Evolutionary conservation across 192 early-diverging fungal species (phyloP), one percentile per base, ranked within the genome.

Genomic region (Funneliformis mosseae): DNA sequence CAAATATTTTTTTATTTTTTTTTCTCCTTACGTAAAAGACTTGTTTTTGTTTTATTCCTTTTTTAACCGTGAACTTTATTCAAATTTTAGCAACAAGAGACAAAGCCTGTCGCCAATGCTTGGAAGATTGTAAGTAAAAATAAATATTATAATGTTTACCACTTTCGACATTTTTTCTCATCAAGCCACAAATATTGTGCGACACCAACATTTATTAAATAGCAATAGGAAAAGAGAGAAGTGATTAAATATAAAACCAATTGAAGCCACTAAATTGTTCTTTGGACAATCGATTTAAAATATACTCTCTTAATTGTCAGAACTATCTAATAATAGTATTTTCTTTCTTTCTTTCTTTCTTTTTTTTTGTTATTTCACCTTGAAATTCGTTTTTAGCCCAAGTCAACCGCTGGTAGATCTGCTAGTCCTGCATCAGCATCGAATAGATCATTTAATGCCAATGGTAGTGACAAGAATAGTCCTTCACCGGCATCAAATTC

Each of bases 111-210:
- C 55, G 25, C 12, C 33, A 75, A 59, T 55, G 74, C 74, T 60
- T 77, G 76, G 76, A 77, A 77, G 62, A 77, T 64, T 42, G 76
- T 77, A 66, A 77, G 76, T 63, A 41, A 25, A 5, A 74, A 67
- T 38, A 67, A 39, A 67, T 38, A 67, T 14, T 33, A 33, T 67
- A 7, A 5, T 67, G 64, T 7, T 67, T 38, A 66, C 33, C 16
- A 4, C 33, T 33, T 67, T 67, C 33, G 27, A 67, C 64, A 66
- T 38, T 16, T 66, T 33, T 10, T 33, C 63, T 66, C 63, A 66
- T 25, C 23, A 66, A 66, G 63, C 45, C 71, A 73, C 45, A 73
- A 73, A 43, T 73, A 41, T 28, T 69, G 67, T 46, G 39, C 46
- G 39, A 73, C 41, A 73, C 43, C 71, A 73, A 42, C 28, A 33